A percentile compares a stretch with the other conserved stretches of the same genome.
Conservation (phyloP, 2,329 filamentous ascomycete genomes). For the Diaporthe eres region DNA sequence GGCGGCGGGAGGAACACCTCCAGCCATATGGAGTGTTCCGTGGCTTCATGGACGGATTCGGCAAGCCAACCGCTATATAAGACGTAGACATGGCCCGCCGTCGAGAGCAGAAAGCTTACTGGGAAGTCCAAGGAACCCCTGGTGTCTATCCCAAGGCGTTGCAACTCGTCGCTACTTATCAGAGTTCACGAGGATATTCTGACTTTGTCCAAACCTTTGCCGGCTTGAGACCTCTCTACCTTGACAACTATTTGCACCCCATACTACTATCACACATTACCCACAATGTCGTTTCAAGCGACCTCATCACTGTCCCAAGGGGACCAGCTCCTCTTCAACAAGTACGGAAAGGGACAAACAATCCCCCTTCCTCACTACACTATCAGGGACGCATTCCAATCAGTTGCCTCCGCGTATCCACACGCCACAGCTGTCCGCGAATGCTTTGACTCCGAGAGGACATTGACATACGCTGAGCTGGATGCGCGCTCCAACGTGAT, state of each 20-base stretch:
- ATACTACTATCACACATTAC: constrained; percentile 33
- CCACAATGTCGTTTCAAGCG: constrained; percentile 46
- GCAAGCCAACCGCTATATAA: constrained; percentile 27
- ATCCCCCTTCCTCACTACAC: constrained; percentile 51
- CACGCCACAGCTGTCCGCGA: constrained; percentile 56
- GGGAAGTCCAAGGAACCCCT: constrained; percentile 5
- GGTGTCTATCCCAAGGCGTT: not conserved
- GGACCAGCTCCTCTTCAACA: constrained; percentile 47
- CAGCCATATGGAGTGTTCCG: constrained; percentile 15
- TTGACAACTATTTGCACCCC: not conserved
- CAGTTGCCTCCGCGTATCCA: constrained; percentile 52
- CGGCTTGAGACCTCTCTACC: not conserved
- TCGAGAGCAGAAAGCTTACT: constrained; percentile 6
- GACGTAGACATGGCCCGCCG: constrained; percentile 7
- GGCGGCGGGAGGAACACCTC: not conserved
- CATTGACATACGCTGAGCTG: constrained; percentile 62
- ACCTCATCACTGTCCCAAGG: constrained; percentile 46
- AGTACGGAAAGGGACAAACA: constrained; percentile 49
- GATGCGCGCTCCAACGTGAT: constrained; percentile 58
- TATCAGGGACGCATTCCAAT: constrained; percentile 50
- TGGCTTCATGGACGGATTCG: constrained; percentile 15
- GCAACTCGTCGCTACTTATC: not conserved
- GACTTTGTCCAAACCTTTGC: not conserved
- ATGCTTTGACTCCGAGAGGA: constrained; percentile 47
- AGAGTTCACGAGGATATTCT: not conserved